A percentile compares a stretch with the other conserved stretches of the same genome.
These are phyloP conservation scores for Pelargonium nanum DNA, from an alignment of 345 rosid genomes.

Conservation along the genomic window DNA sequence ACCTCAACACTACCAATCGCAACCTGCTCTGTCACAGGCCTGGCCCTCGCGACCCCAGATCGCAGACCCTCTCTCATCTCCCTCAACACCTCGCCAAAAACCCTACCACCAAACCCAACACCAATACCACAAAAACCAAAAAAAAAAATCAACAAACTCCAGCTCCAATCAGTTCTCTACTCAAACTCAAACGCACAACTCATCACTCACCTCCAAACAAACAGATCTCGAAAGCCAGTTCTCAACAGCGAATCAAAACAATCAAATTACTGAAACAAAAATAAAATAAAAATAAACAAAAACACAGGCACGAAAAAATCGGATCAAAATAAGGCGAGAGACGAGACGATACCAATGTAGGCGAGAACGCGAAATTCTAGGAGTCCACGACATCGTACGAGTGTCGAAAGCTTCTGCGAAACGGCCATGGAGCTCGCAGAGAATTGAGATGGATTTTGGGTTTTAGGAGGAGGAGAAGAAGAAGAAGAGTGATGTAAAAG, in stretches of 20 bases:
- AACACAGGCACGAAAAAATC: too few species aligned
- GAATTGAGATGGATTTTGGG: neutral
- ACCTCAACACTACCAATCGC: neutral
- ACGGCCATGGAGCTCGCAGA: neutral
- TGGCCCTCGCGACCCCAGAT: slow-evolving; percentile 17
- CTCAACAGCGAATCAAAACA: too few species aligned
- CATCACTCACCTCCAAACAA: neutral
- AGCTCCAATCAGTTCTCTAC: neutral
- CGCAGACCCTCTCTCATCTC: slow-evolving; percentile 35
- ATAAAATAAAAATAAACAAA: too few species aligned
- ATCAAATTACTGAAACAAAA: too few species aligned
- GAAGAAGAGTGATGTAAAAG: too few species aligned
- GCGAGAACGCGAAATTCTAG: neutral
- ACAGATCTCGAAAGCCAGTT: neutral
- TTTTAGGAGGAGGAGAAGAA: too few species aligned
- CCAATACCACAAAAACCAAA: too few species aligned
- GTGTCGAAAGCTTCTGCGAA: neutral
- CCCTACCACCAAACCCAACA: slow-evolving; percentile 9
- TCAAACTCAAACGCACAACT: neutral
- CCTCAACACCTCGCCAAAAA: slow-evolving; percentile 10
- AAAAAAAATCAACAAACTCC: too few species aligned
- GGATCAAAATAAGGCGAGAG: neutral
- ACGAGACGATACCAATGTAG: neutral
- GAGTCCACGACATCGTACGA: neutral
- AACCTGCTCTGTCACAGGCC: slow-evolving; percentile 17